Conservation (phyloP, 1,139 yeast genomes). For the Suhomyces bokatorum region DNA sequence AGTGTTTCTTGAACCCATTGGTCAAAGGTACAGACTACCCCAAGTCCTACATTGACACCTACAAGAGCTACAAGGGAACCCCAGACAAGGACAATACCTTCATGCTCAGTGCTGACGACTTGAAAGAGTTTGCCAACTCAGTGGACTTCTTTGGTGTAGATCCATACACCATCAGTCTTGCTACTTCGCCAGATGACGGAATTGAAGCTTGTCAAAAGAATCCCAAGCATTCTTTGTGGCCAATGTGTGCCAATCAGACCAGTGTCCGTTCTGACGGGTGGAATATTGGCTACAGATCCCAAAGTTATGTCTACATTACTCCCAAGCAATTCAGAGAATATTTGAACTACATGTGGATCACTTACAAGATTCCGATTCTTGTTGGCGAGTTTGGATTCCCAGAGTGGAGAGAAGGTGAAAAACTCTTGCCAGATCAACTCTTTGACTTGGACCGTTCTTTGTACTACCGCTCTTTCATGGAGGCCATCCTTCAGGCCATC, state of each 20-base stretch:
- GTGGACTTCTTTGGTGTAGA: slow-evolving; percentile 39
- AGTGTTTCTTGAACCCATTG: slow-evolving; percentile 32
- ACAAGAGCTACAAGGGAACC: slow-evolving; percentile 16
- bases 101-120: slow-evolving; percentile 28
- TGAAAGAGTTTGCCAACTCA: slow-evolving; percentile 21
- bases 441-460: slow-evolving; percentile 31
- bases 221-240: slow-evolving; percentile 20
- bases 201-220: slow-evolving; percentile 21
- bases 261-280: slow-evolving; percentile 25
- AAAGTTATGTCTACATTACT: slow-evolving; percentile 25
- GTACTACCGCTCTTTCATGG: slow-evolving; percentile 30
- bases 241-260: slow-evolving; percentile 21
- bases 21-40: slow-evolving; percentile 35
- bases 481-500: slow-evolving; percentile 27
- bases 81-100: slow-evolving; percentile 12
- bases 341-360: slow-evolving; percentile 23
- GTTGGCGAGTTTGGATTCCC: slow-evolving; percentile 39
- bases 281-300: slow-evolving; percentile 30
- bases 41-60: slow-evolving; percentile 23
- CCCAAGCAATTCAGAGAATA: slow-evolving; percentile 21
- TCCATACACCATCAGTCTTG: slow-evolving; percentile 31
- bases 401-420: slow-evolving; percentile 30
- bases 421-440: slow-evolving; percentile 26
- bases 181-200: slow-evolving; percentile 24
- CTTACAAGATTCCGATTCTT: slow-evolving; percentile 22